Evolutionary conservation across 768 basidiomycete species (phyloP).

Genomic region (Pisolithus marmoratus): DNA sequence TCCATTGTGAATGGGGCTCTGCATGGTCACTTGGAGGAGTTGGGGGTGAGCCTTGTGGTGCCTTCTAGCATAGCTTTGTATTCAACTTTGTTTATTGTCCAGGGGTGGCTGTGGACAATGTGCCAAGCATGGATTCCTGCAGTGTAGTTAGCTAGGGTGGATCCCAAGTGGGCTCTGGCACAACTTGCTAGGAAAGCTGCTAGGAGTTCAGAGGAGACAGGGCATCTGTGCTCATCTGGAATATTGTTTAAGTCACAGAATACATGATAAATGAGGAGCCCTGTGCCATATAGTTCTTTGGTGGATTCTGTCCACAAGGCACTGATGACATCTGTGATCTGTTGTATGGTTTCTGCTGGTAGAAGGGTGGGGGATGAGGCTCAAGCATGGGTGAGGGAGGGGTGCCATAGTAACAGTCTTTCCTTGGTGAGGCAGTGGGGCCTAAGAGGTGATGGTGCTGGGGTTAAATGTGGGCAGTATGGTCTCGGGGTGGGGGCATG

Average conservation of each 20-base stretch:
- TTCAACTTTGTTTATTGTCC: neutral
- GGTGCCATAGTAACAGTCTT: too few relatives aligned
- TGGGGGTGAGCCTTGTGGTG: neutral
- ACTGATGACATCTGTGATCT: conserved; percentile 10
- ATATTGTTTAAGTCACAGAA: conserved; percentile 34
- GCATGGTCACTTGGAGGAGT: conserved; percentile 23
- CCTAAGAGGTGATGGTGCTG: too few relatives aligned
- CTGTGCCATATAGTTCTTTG: conserved; percentile 31
- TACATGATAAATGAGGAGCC: conserved; percentile 34
- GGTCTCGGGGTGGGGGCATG: too few relatives aligned
- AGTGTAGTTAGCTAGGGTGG: conserved; percentile 34
- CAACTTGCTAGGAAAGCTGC: too few relatives aligned
- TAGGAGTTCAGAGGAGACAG: too few relatives aligned
- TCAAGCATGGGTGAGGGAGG: too few relatives aligned
- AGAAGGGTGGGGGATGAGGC: too few relatives aligned
- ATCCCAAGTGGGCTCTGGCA: too few relatives aligned
- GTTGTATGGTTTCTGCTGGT: too few relatives aligned
- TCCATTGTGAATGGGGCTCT: conserved; percentile 25
- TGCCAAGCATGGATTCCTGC: conserved; percentile 42
- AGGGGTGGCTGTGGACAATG: conserved; percentile 25
- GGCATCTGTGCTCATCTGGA: too few relatives aligned
- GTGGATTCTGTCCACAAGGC: conserved; percentile 28
- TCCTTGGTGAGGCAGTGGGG: too few relatives aligned
- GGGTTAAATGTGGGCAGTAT: too few relatives aligned
- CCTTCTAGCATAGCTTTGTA: neutral